Conservation (phyloP, 768 basidiomycete species). For the Leccinum disarticulatum region DNA sequence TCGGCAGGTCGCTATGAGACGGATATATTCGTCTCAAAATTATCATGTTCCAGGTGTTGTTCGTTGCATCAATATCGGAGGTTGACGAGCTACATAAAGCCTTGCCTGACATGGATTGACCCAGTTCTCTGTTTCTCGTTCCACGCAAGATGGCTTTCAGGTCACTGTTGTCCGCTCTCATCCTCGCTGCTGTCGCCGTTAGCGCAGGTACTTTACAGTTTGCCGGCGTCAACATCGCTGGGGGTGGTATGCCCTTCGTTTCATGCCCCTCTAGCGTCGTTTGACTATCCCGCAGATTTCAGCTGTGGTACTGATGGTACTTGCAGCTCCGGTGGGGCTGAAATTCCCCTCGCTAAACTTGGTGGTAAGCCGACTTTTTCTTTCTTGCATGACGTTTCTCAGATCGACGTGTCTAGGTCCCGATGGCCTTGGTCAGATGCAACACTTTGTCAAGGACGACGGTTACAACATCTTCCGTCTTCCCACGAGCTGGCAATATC, state of each 20-base stretch:
- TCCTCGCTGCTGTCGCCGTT: slow-evolving; percentile 12
- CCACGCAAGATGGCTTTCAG: slow-evolving; percentile 18
- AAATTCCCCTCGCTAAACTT: slow-evolving; percentile 46
- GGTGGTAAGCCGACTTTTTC: slow-evolving; percentile 32
- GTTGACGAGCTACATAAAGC: slow-evolving; percentile 12
- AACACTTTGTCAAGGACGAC: slow-evolving; percentile 56
- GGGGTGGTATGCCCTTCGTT: slow-evolving; percentile 37
- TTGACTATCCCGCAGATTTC: slow-evolving; percentile 36
- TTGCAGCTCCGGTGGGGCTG: slow-evolving; percentile 39
- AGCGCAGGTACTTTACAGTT: slow-evolving; percentile 32
- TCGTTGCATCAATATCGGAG: slow-evolving; percentile 2
- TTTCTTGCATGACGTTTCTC: background rate
- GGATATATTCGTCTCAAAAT: background rate
- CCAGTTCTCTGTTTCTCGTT: background rate
- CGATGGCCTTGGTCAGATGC: slow-evolving; percentile 49
- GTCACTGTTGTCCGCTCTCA: slow-evolving; percentile 13
- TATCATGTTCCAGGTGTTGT: slow-evolving; percentile 5
- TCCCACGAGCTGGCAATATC: slow-evolving; percentile 60
- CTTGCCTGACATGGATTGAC: background rate
- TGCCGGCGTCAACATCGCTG: slow-evolving; percentile 53
- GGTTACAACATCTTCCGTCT: slow-evolving; percentile 59
- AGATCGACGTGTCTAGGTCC: background rate
- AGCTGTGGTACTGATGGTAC: slow-evolving; percentile 47
- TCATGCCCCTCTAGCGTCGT: background rate
- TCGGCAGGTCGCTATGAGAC: slow-evolving; percentile 3